These are phyloP conservation scores for Trematosphaeria pertusa DNA, from an alignment of 2,329 filamentous ascomycete species.

Conservation along the genomic window DNA sequence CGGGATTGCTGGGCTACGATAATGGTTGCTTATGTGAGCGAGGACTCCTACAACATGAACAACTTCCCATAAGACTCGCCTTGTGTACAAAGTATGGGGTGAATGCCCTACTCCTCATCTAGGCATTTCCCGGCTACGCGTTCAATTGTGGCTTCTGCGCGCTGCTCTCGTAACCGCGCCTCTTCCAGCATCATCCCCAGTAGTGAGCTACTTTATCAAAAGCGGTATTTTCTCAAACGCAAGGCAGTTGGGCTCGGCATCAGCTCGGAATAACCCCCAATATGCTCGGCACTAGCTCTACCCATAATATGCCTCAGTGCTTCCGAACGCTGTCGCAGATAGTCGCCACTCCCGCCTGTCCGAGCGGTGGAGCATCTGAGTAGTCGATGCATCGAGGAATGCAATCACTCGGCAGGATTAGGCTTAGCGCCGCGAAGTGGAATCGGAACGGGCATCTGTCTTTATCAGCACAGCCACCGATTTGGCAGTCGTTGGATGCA, in stretches of 20 bases:
- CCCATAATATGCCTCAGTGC: background rate
- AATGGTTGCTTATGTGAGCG: too few relatives aligned
- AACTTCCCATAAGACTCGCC: too few relatives aligned
- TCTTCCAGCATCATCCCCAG: conserved; percentile 3
- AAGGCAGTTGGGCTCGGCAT: conserved; percentile 10
- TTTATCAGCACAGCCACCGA: conserved; percentile 29
- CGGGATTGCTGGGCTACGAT: too few relatives aligned
- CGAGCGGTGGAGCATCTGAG: conserved; percentile 27
- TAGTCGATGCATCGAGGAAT: conserved; percentile 9
- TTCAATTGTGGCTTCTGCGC: conserved; percentile 6
- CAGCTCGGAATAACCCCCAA: background rate
- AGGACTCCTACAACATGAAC: too few relatives aligned
- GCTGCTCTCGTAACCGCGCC: too few relatives aligned
- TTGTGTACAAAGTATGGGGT: too few relatives aligned
- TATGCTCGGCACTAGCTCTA: background rate
- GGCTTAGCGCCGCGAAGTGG: conserved; percentile 31
- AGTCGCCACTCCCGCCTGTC: conserved; percentile 25
- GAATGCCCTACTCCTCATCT: conserved; percentile 5
- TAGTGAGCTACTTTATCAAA: background rate
- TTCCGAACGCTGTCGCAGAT: conserved; percentile 4
- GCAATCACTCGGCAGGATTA: conserved; percentile 24
- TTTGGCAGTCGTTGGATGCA: too few relatives aligned
- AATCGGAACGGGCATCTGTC: conserved; percentile 29
- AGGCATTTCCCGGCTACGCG: conserved; percentile 3
- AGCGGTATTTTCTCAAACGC: background rate